Evolutionary conservation across 768 basidiomycete species (phyloP), one percentile per base, ranked within the genome.

Genomic region (Suillus tomentosus): DNA sequence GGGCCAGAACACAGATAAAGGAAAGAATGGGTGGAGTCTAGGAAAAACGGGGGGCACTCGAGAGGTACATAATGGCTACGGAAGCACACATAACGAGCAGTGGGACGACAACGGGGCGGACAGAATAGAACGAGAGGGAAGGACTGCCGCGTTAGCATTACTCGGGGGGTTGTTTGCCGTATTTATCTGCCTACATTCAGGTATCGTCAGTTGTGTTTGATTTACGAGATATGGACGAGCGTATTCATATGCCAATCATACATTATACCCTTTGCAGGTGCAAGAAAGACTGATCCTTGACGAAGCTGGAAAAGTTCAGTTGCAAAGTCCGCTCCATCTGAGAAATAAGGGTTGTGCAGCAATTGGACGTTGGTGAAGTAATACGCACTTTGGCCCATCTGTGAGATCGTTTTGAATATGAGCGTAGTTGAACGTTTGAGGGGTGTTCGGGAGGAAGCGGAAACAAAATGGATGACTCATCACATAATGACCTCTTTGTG

Each of bases 111-210:
- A 42, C 10, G 42, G 24, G 22, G 6, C 40, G 19, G 57, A 58
- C 39, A 58, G 40, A 19, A 19, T 58, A 31, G 40, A 31, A 58
- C 40, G 57, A 42, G 57, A 58, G 27, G 57, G 57, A 24, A 58
- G 57, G 40, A 58, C 57, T 42, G 57, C 57, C 11, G 40, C 57
- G 13, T 42, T 58, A 19, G 57, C 40, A 10, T 58, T 58, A 27
- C 39, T 58, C 17, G 57, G 57, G 27, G 57, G 57, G 6, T 58
- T 58, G 40, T 58, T 58, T 42, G 57, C 40, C 6, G 57, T 58
- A 13, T 58, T 58, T 42, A 11, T 58, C 27, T 40, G 42, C 57
- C 40, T 58, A 42, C 57, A 58, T 27, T 58, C 57, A 27, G 57
- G 40, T 17, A 24, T 58, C 57, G 27, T 58, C 39, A 58, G 17